Evolutionary conservation across 257 asterid species (phyloP).

Genomic region (Ajuga chamaepitys): DNA sequence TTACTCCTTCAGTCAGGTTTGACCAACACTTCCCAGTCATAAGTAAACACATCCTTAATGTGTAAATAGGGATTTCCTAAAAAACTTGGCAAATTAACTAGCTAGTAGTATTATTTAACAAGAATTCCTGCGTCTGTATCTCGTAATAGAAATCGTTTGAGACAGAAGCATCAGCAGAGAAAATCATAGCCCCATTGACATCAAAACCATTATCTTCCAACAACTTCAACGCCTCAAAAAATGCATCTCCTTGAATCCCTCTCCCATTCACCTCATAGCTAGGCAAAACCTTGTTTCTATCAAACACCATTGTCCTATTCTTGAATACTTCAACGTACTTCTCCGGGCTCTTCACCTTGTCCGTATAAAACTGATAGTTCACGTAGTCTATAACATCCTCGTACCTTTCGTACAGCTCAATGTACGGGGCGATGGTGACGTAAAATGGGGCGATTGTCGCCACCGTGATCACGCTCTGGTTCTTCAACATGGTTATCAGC

Average conservation of each 20-base stretch:
- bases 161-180: slow-evolving; percentile 70
- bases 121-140: slow-evolving; percentile 42
- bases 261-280: slow-evolving; percentile 73
- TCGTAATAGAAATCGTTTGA: slow-evolving; percentile 42
- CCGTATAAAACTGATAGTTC: slow-evolving; percentile 66
- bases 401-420: slow-evolving; percentile 30
- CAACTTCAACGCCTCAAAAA: slow-evolving; percentile 43
- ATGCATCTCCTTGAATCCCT: slow-evolving; percentile 67
- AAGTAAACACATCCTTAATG: too few relatives aligned
- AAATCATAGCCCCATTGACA: slow-evolving; percentile 58
- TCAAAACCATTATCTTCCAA: slow-evolving; percentile 41
- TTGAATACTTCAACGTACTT: slow-evolving; percentile 36
- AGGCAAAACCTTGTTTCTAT: slow-evolving; percentile 41
- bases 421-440: slow-evolving; percentile 37
- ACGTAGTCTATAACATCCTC: slow-evolving; percentile 50
- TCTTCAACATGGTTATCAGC: slow-evolving; percentile 44
- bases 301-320: slow-evolving; percentile 35
- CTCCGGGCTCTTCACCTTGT: slow-evolving; percentile 36
- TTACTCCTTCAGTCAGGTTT: too few relatives aligned
- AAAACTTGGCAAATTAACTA: not conserved
- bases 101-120: slow-evolving; percentile 44
- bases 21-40: too few relatives aligned
- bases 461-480: slow-evolving; percentile 42
- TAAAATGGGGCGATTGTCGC: slow-evolving; percentile 64
- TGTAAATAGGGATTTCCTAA: too few relatives aligned